Evolutionary conservation across 2,329 filamentous ascomycete genomes (phyloP), one percentile per base, ranked within the genome.

Genomic region (Albifimbria verrucaria): DNA sequence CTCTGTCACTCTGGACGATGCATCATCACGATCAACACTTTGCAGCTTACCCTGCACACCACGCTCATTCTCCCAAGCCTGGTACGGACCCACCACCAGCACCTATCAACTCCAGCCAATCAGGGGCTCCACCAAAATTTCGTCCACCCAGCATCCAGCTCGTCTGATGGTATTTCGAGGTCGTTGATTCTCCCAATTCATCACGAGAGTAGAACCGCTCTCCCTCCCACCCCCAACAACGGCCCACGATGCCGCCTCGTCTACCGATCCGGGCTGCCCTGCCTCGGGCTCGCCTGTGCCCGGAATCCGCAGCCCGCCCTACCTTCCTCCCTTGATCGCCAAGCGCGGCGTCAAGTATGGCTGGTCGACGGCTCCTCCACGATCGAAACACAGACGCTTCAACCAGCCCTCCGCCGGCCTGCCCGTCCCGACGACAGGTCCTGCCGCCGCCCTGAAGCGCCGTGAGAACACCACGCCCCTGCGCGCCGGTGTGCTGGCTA

Each of bases 401-500:
- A 86, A 87, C 71, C 81, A 84, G 66, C 66, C 72, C 45, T 77
- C 75, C 45, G 66, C 79, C 0, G 83, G 82, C 39, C 75, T 87
- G 2, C 83, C 84, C 2, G 68, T 67, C 4, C 81, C 78, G 46
- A 81, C 80, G 10, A 76, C 79, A 7, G 82, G 83, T 0, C 82
- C 82, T 2, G 81, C 80, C 2, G 84, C 84, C 10, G 83, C 84
- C 7, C 77, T 87, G 55, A 72, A 74, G 70, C 81, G 84, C 47
- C 80, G 77, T 62, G 80, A 77, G 59, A 76, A 74, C 58, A 83
- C 82, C 17, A 82, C 83, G 15, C 84, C 84, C 1, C 64, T 85
- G 42, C 88, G 94, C 24, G 87, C 92, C 2, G 94, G 94, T 25
- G 86, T 90, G 9, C 80, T 99, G 46, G 92, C 89, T 12, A 81